A percentile compares a stretch with the other conserved stretches of the same genome.
These are phyloP conservation scores for Zygoascus tannicola DNA, from an alignment of 805 yeast genomes.

Conservation along the genomic window DNA sequence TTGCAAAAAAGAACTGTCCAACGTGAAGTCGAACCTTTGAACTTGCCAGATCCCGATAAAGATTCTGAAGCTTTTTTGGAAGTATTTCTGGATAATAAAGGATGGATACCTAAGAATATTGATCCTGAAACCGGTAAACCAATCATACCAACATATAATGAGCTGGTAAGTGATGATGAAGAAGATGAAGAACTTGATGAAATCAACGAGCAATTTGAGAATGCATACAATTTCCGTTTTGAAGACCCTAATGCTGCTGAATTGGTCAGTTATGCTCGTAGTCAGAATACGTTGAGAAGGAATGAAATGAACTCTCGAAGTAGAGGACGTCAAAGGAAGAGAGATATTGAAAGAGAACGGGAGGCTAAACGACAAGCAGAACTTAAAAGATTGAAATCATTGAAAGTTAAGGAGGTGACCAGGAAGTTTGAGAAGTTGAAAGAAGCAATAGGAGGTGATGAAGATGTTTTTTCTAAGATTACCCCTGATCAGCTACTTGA, in stretches of 20 bases:
- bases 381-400: conserved; percentile 60
- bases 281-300: conserved; percentile 83
- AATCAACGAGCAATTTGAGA: conserved; percentile 84
- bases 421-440: conserved; percentile 58
- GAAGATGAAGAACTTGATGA: conserved; percentile 86
- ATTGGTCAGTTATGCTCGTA: conserved; percentile 87
- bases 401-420: conserved; percentile 67
- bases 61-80: conserved; percentile 63
- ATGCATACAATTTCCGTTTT: conserved; percentile 87
- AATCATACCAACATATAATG: conserved; percentile 24
- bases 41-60: conserved; percentile 56
- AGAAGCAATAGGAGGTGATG: conserved; percentile 59
- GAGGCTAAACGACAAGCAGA: conserved; percentile 49
- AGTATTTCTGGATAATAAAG: conserved; percentile 64
- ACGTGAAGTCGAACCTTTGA: conserved; percentile 27
- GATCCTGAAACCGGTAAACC: conserved; percentile 47
- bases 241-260: conserved; percentile 90
- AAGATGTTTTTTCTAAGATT: conserved; percentile 40
- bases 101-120: conserved; percentile 77
- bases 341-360: conserved; percentile 42
- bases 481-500: conserved; percentile 70
- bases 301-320: conserved; percentile 65
- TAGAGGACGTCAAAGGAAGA: conserved; percentile 67
- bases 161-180: conserved; percentile 39
- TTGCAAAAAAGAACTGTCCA: conserved; percentile 50